A percentile compares a stretch with the other conserved stretches of the same genome.
Evolutionary conservation across 2,329 filamentous ascomycete genomes (phyloP).

Genomic region (Davidsoniella neocaledoniae): DNA sequence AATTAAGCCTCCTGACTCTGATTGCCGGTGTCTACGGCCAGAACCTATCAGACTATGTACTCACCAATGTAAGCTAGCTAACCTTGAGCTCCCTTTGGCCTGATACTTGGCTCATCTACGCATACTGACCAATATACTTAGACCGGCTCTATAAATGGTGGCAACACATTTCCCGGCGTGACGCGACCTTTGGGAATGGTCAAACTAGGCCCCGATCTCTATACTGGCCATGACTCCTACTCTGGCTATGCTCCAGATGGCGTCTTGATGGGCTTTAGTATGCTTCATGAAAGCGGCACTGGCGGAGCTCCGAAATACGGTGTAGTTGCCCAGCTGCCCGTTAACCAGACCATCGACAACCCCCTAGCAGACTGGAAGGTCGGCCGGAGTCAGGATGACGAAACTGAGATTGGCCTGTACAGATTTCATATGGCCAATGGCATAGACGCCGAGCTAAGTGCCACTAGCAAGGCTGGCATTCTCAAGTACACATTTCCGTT

Average conservation of each 20-base stretch:
- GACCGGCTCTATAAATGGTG: conserved; percentile 29
- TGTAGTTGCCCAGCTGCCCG: conserved; percentile 42
- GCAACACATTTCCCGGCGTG: conserved; percentile 35
- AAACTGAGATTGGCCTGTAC: conserved; percentile 45
- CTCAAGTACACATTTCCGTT: conserved; percentile 42
- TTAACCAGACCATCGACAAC: conserved; percentile 31
- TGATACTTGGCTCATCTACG: not conserved
- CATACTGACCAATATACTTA: conserved; percentile 14
- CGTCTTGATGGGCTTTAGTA: conserved; percentile 40
- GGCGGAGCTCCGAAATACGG: conserved; percentile 56
- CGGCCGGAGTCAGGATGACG: conserved; percentile 32
- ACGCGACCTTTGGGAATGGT: conserved; percentile 30
- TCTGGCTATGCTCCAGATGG: conserved; percentile 35
- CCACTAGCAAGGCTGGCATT: conserved; percentile 38
- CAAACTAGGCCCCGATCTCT: conserved; percentile 33
- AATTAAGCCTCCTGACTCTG: not conserved
- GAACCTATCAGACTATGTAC: conserved; percentile 21
- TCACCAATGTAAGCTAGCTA: conserved; percentile 21
- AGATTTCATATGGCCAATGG: conserved; percentile 36
- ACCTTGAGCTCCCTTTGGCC: not conserved
- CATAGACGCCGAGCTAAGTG: conserved; percentile 39
- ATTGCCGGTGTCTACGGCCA: not conserved
- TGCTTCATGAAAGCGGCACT: conserved; percentile 51
- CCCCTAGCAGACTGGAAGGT: conserved; percentile 40
- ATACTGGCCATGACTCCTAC: conserved; percentile 32